Evolutionary conservation across 495 filamentous ascomycete genomes (phyloP), one percentile per base, ranked within the genome.

Genomic region (Staphylotrichum longicolle): DNA sequence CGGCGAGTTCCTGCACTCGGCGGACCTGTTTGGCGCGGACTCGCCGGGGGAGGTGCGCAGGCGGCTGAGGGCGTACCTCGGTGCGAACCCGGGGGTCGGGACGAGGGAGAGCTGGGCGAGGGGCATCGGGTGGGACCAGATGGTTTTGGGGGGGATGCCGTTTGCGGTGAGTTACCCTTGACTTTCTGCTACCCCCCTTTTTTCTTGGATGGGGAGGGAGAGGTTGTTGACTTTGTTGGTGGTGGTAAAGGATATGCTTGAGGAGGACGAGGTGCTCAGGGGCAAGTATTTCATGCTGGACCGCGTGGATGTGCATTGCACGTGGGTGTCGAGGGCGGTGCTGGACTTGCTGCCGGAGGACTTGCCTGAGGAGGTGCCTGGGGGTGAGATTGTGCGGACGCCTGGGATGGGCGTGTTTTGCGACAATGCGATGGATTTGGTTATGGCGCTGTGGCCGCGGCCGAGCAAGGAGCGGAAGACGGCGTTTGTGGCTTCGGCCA

Each of bases 91-190:
- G 3, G 71, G 65, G 0, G 72, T 66, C 5, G 82, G 82, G 0
- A 77, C 74, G 1, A 69, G 64, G 32, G 74, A 75, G 11, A 75
- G 82, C 42, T 88, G 86, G 85, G 69, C 83, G 40, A 72, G 85
- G 56, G 86, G 86, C 0, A 70, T 86, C 14, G 86, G 86, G 0
- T 88, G 86, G 86, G 85, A 88, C 69, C 86, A 88, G 69, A 79
- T 77, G 57, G 70, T 74, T 42, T 77, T 87, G 67, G 84, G 85
- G 30, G 70, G 72, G 50, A 87, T 85, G 85, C 85, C 85, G 35
- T 81, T 77, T 57, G 83, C 84, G 68, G 84, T 82, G 67, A 70
- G 82, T 79, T 7, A 47, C 49, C 6, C 2, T 34, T 59, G 46
- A 40, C 45, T 57, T 44, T 27, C 20, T 27, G 20, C 20, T 27